A percentile compares a stretch with the other conserved stretches of the same genome.
Conservation (phyloP, 2,329 filamentous ascomycete species). For the Fusarium armeniacum region DNA sequence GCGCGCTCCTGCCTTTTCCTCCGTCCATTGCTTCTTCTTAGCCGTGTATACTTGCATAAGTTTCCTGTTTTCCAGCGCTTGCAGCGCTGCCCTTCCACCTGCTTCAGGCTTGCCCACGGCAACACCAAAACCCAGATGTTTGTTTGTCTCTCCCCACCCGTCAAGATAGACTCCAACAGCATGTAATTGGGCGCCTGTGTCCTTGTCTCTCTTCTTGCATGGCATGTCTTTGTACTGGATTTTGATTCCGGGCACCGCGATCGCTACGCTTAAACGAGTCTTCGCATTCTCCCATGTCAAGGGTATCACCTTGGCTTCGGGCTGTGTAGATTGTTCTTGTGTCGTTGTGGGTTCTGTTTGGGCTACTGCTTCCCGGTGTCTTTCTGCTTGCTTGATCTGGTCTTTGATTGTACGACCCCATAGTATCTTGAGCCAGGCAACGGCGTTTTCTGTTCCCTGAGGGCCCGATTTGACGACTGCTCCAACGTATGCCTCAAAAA, state of each 20-base stretch:
- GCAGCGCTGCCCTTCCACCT: constrained; percentile 73
- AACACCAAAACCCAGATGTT: constrained; percentile 73
- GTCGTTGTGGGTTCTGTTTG: background rate
- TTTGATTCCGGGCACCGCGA: constrained; percentile 70
- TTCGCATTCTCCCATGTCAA: constrained; percentile 46
- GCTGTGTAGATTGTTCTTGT: constrained; percentile 1
- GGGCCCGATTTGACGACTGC: constrained; percentile 79
- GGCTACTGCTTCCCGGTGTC: constrained; percentile 29
- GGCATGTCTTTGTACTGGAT: constrained; percentile 73
- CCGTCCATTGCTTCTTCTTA: constrained; percentile 63
- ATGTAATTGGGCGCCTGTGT: constrained; percentile 69
- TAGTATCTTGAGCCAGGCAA: constrained; percentile 79
- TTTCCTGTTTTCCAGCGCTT: constrained; percentile 76
- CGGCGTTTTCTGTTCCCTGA: constrained; percentile 71
- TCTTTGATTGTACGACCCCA: constrained; percentile 77
- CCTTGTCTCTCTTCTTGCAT: constrained; percentile 66
- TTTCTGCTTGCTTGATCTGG: constrained; percentile 63
- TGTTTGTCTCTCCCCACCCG: constrained; percentile 76
- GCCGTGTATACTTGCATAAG: constrained; percentile 65
- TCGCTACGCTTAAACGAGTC: constrained; percentile 50
- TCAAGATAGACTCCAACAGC: constrained; percentile 75
- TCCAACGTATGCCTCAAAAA: constrained; percentile 92
- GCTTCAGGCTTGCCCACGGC: constrained; percentile 78
- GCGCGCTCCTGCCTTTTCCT: constrained; percentile 40
- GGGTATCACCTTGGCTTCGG: background rate